These are phyloP conservation scores for Mimosa pudica DNA, from an alignment of 306 rosid species.

Conservation along the genomic window DNA sequence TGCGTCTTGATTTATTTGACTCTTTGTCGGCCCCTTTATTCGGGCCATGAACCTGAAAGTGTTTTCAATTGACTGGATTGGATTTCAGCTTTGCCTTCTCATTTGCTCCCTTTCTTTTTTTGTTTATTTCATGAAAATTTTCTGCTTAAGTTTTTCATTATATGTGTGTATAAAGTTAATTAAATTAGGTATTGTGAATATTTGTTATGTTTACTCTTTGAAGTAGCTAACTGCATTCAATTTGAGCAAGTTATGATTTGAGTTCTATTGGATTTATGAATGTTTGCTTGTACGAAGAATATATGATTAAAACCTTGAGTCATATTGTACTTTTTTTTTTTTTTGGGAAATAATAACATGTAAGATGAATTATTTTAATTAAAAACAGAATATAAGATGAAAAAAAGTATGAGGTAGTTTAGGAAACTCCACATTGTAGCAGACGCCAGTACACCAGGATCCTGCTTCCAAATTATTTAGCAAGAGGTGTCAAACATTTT, in stretches of 20 bases:
- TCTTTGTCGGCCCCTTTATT: background rate
- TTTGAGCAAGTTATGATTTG: background rate
- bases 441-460: background rate
- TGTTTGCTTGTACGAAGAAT: conserved; percentile 1
- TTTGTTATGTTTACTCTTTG: background rate
- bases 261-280: background rate
- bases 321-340: background rate
- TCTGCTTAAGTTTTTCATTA: background rate
- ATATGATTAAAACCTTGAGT: background rate
- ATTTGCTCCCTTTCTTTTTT: background rate
- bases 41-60: background rate
- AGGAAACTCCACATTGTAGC: conserved; percentile 6
- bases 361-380: background rate
- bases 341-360: background rate
- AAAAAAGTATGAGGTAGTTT: background rate
- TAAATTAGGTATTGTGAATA: background rate
- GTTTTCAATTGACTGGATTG: background rate
- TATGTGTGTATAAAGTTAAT: background rate
- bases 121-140: background rate
- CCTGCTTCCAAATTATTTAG: background rate
- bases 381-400: background rate
- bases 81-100: conserved; percentile 5
- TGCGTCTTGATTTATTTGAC: background rate
- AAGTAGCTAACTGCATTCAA: background rate
- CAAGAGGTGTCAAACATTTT: conserved; percentile 2